Base-by-base conservation (phyloP, 371 early-diverging fungal genomes). In the Mortierella polycephala region DNA sequence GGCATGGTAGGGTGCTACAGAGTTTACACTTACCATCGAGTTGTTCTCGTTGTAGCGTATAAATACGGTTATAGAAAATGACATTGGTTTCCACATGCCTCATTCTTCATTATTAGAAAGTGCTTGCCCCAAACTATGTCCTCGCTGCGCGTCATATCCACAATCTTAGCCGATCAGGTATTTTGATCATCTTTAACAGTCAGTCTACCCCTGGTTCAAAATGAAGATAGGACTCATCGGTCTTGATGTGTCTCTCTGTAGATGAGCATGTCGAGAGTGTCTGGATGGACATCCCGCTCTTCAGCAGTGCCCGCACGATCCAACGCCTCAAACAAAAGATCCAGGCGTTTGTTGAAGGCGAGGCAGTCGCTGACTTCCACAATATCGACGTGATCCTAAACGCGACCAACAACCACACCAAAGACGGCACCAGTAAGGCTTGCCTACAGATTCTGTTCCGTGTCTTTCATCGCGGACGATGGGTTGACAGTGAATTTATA, bases 351-450 rank as follows among this genome's bases (percentile, higher is more conserved):
- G 44, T 57, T 16, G 77, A 76, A 12, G 62, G 63, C n/a, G 77
- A 76, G 39, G 65, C 61, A 8, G 30, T 21, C 2, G 16, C 56
- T 5, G 71, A 76, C 40, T 76, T 50, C 23, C 53, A 57, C 20
- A 76, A 76, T 42, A 76, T 76, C 23, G 77, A 76, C 16, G 71
- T 76, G 23, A 67, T 76, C 39, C 57, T 76, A 12, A 67, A 71
- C 45, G 64, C 71, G 30, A 67, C 68, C 21, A 76, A 76, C 44
- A 76, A 64, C 49, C 77, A 67, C 21, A 71, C 64, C 55, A 75
- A 75, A 30, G 76, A 75, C 42, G 76, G 76, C 1, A 71, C 57
- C 8, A 54, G 67, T 40, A 63, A 64, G 30, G 77, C 77, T 10
- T 76, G 77, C 57, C 71, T 76, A 6, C 77, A 76, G 61, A 49